phyloP scores from a whole-genome alignment of 768 basidiomycete species.

The Nidula microcarpa region DNA sequence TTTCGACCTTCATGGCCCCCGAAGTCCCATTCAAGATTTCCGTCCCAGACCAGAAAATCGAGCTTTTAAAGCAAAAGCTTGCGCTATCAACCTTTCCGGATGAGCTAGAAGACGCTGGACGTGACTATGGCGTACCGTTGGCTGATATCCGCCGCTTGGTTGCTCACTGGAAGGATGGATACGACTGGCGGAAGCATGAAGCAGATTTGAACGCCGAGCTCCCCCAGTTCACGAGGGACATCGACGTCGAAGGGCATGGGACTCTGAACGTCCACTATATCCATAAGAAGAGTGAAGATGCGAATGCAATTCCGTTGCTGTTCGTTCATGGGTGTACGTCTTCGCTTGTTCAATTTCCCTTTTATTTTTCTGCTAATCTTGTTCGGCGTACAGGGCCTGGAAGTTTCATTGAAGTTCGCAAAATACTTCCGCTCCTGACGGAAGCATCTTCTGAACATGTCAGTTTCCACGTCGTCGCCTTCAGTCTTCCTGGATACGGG shows the following conservation, averaged over 20 bases:
- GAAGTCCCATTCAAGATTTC: slow-evolving; percentile 11
- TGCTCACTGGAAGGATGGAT: slow-evolving; percentile 36
- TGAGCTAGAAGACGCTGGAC: slow-evolving; percentile 15
- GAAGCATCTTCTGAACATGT: slow-evolving; percentile 35
- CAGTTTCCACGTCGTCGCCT: slow-evolving; percentile 55
- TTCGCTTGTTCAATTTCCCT: neutral
- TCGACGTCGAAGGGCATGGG: slow-evolving; percentile 39
- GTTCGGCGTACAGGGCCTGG: slow-evolving; percentile 43
- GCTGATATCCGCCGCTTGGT: slow-evolving; percentile 35
- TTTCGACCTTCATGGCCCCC: too few species aligned
- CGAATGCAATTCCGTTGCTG: slow-evolving; percentile 44
- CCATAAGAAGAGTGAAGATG: slow-evolving; percentile 36
- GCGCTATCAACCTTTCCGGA: slow-evolving; percentile 14
- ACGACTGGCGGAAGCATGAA: slow-evolving; percentile 41
- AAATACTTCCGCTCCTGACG: slow-evolving; percentile 47
- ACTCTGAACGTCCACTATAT: slow-evolving; percentile 44
- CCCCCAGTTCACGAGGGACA: slow-evolving; percentile 48
- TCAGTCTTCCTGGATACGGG: slow-evolving; percentile 53
- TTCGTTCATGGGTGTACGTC: slow-evolving; percentile 50
- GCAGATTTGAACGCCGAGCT: slow-evolving; percentile 38
- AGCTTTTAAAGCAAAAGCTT: slow-evolving; percentile 13
- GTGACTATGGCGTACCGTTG: slow-evolving; percentile 38
- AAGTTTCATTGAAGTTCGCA: slow-evolving; percentile 45
- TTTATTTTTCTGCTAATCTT: neutral
- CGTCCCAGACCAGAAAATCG: slow-evolving; percentile 10